Conservation (phyloP, 306 rosid genomes). For the Amphicarpaea edgeworthii region DNA sequence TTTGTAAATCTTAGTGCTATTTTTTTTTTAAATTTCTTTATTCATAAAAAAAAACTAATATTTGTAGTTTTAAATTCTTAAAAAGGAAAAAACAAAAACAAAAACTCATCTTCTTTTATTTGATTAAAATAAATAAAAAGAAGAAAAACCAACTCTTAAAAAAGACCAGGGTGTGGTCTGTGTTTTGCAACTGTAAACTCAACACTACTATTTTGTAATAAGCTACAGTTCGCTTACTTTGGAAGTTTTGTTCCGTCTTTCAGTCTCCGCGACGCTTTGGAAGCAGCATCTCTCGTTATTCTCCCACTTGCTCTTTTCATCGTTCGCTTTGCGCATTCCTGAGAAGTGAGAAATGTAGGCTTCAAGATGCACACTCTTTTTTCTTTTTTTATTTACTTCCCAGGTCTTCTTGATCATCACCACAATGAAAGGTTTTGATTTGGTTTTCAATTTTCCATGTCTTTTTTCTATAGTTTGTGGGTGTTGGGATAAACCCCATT, state of each 20-base stretch:
- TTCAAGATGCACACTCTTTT: not conserved
- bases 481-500: conserved; percentile 30
- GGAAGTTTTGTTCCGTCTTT: not conserved
- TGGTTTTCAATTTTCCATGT: not conserved
- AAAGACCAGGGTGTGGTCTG: not conserved
- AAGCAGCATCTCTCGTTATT: not conserved
- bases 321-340: conserved; percentile 9
- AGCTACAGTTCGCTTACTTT: not conserved
- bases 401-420: not conserved
- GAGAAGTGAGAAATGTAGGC: not conserved
- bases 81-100: too few species aligned
- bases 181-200: not conserved
- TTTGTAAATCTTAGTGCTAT: too few species aligned
- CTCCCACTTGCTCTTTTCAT: conserved; percentile 4
- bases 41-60: too few species aligned
- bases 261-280: not conserved
- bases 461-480: not conserved
- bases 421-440: not conserved
- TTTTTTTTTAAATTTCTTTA: too few species aligned
- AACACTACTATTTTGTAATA: not conserved
- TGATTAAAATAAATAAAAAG: too few species aligned
- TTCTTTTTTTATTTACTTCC: too few species aligned
- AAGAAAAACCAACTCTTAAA: too few species aligned
- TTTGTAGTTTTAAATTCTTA: too few species aligned
- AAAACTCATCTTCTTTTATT: too few species aligned